Conservation (phyloP, 2,329 filamentous ascomycete genomes). For the Drechslera avenae region DNA sequence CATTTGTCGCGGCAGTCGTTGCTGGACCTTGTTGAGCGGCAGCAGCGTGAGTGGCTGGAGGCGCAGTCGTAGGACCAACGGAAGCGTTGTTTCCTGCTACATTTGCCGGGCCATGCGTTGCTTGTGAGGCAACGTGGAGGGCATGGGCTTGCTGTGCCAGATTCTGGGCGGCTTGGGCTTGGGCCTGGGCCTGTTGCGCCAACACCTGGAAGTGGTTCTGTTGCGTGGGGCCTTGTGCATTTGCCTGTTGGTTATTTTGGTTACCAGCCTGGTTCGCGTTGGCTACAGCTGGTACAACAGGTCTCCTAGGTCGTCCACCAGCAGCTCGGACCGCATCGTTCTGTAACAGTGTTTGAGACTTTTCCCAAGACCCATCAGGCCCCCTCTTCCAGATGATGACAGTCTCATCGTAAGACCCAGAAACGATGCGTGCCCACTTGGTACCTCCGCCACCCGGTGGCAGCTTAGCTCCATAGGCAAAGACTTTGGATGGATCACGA, state of each 20-base stretch:
- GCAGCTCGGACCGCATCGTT: conserved; percentile 65
- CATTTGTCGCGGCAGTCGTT: neutral
- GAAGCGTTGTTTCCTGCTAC: conserved; percentile 1
- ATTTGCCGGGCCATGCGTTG: conserved; percentile 24
- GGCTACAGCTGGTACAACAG: conserved; percentile 28
- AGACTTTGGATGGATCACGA: conserved; percentile 73
- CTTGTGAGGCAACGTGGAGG: conserved; percentile 43
- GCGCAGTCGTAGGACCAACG: conserved; percentile 6
- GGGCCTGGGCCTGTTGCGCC: conserved; percentile 45
- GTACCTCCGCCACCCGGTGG: conserved; percentile 90
- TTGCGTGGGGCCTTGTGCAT: conserved; percentile 17
- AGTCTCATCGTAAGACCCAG: conserved; percentile 93
- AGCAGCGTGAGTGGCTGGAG: conserved; percentile 15
- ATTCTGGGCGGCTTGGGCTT: conserved; percentile 43
- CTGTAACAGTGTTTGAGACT: conserved; percentile 75
- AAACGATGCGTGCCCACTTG: conserved; percentile 91
- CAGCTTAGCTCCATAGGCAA: conserved; percentile 80
- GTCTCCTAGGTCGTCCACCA: conserved; percentile 48
- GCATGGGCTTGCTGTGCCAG: conserved; percentile 44
- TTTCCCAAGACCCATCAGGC: conserved; percentile 81
- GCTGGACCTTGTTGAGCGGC: conserved; percentile 23
- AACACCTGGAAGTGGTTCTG: conserved; percentile 41
- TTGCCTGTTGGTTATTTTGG: conserved; percentile 23
- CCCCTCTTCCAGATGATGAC: conserved; percentile 95
- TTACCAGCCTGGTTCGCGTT: conserved; percentile 26